Percentiles rank a stretch among this genome's conserved stretches.
Conservation (phyloP, 805 yeast genomes). For the Lachancea sp. region DNA sequence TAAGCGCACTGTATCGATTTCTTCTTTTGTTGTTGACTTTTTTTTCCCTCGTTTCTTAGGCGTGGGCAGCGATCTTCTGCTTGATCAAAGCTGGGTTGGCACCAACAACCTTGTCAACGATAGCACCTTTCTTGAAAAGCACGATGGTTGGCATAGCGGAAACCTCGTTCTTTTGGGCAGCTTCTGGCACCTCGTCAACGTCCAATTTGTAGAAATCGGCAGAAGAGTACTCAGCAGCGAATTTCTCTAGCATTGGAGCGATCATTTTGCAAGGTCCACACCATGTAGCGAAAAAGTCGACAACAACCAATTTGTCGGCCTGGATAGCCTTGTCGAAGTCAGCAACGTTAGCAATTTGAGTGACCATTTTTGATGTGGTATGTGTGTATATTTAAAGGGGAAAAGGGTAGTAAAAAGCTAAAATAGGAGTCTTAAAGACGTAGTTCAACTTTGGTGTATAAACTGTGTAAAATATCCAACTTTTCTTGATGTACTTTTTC, state of each 20-base stretch:
- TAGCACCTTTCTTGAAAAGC: slow-evolving; percentile 77
- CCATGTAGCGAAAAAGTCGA: slow-evolving; percentile 97
- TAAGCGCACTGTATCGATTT: too few species aligned
- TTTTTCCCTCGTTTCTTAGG: slow-evolving; percentile 27
- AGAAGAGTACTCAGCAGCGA: slow-evolving; percentile 53
- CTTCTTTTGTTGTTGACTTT: background rate
- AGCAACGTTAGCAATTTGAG: slow-evolving; percentile 40
- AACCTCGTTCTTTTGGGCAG: slow-evolving; percentile 60
- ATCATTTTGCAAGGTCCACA: slow-evolving; percentile 99
- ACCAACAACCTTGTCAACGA: slow-evolving; percentile 76
- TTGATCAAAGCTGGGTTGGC: slow-evolving; percentile 84
- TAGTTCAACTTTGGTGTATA: too few species aligned
- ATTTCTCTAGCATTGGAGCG: slow-evolving; percentile 86
- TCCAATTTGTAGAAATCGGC: slow-evolving; percentile 85
- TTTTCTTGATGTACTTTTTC: background rate
- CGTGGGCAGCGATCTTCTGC: slow-evolving; percentile 51
- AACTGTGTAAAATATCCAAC: too few species aligned
- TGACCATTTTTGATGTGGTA: slow-evolving; percentile 39
- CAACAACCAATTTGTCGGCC: slow-evolving; percentile 70
- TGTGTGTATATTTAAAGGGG: background rate
- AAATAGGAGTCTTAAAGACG: background rate
- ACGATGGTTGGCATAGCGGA: slow-evolving; percentile 63
- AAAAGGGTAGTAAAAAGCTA: background rate
- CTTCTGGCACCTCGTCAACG: slow-evolving; percentile 73
- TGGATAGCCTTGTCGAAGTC: slow-evolving; percentile 66